Base-by-base conservation (phyloP, 2,329 filamentous ascomycete genomes). In the Cytospora piceicola region DNA sequence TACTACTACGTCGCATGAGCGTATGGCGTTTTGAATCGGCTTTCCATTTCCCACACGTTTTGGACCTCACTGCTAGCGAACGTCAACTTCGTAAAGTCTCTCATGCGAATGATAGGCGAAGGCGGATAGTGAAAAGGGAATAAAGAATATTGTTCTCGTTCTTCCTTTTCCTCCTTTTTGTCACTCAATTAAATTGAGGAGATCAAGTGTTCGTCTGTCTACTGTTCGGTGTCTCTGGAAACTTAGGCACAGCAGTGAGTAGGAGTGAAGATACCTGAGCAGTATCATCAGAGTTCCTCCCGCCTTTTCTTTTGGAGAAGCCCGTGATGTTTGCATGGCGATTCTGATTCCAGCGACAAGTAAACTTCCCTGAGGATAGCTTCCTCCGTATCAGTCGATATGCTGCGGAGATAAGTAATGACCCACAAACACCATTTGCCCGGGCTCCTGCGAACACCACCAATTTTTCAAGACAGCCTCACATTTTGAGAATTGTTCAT, bases 1-100 rank as follows among this genome's bases (percentile, higher is more conserved):
- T 61, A 59, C n/a, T 42, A 54, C 36, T 51, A 53, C 53, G 46
- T 49, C n/a, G 66, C 66, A 67, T 67, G 52, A 67, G 63, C 63
- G 56, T 52, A 58, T 59, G 66, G 66, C 66, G 66, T 67, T 66
- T 34, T 67, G 55, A 49, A 20, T 63, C 22, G 49, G 46, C 27
- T 52, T 63, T 12, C 54, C 20, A 51, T 39, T 30, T 52, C 22
- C 39, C 15, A 36, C 6, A 20, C 12, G 20, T n/a, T n/a, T 46
- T 52, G 29, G 46, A 24, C 39, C 53, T 57, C 27, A 36, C 34
- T 32, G 55, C 24, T 32, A 27, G 53, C 52, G 39, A 49, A 22
- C 24, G 22, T 49, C 46, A 49, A 22, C n/a, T 49, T 49, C 24
- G 24, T 24, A 49, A 49, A 49, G 46, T 24, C 46, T 24, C 46